Evolutionary conservation across 768 basidiomycete species (phyloP).

Genomic region (Termitomyces sp.): DNA sequence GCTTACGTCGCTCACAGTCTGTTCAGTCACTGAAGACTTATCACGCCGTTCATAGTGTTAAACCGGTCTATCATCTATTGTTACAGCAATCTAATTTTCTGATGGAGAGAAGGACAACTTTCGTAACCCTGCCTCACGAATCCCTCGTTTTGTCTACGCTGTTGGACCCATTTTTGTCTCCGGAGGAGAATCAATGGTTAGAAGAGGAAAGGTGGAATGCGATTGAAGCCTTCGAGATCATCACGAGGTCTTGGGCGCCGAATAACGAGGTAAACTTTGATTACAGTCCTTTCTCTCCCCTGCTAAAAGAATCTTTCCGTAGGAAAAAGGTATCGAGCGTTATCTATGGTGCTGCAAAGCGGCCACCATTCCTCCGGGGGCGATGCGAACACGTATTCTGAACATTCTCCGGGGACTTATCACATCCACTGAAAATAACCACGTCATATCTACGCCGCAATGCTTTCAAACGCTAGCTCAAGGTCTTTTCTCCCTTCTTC

Average conservation of each 20-base stretch:
- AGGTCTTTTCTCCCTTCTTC: slow-evolving; percentile 45
- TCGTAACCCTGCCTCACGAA: slow-evolving; percentile 49
- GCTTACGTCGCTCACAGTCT: slow-evolving; percentile 40
- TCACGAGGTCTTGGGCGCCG: slow-evolving; percentile 51
- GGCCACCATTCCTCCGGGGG: slow-evolving; percentile 35
- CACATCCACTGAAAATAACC: slow-evolving; percentile 35
- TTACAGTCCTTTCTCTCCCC: not conserved
- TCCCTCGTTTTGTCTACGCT: slow-evolving; percentile 52
- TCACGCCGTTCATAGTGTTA: slow-evolving; percentile 31
- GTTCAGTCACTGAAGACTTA: slow-evolving; percentile 25
- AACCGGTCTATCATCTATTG: slow-evolving; percentile 39
- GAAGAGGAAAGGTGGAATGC: slow-evolving; percentile 53
- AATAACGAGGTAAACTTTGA: slow-evolving; percentile 44
- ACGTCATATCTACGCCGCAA: slow-evolving; percentile 34
- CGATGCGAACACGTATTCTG: slow-evolving; percentile 44
- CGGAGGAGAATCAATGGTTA: slow-evolving; percentile 23
- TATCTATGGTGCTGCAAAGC: slow-evolving; percentile 71
- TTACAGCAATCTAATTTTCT: slow-evolving; percentile 36
- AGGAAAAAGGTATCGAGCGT: slow-evolving; percentile 49
- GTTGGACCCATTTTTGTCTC: slow-evolving; percentile 47
- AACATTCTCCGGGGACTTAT: slow-evolving; percentile 42
- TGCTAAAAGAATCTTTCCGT: not conserved
- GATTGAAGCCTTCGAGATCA: slow-evolving; percentile 56
- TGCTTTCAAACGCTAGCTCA: slow-evolving; percentile 49
- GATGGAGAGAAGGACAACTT: slow-evolving; percentile 17